Base-by-base conservation (phyloP, 305 asterid species). In the Lippia alba region DNA sequence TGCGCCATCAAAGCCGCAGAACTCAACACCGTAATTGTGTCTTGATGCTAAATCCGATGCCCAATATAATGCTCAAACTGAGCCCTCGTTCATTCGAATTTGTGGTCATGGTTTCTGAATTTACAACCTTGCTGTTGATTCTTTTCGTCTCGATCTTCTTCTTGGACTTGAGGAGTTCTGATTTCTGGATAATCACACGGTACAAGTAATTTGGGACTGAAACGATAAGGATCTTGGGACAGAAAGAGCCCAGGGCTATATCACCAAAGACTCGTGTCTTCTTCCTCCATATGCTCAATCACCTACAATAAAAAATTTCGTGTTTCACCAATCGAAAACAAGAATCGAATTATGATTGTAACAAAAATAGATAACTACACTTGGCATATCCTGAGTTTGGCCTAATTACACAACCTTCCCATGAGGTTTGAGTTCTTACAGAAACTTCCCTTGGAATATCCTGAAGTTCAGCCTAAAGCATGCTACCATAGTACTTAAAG, bases 251-350 rank as follows among this genome's bases (percentile, higher is more conserved):
- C 54, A 94, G 96, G 55, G 82, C 96, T 53, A 88, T 78, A 46
- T 94, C 83, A 19, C 99, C 96, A 94, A 94, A 66, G 79, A 76
- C 83, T 61, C 4, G 99, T 97, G 4, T 89, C 91, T 36, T 89
- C 81, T 80, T 91, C 99, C 88, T 89, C 94, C 96, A 94, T 84
- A 61, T 94, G 99, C 76, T 94, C 99, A 69, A 94, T 91, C 77
- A 94, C 99, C 97, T 94, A 49, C 11, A 30, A 48, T n/a, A 58
- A 33, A 50, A 34, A 51, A 46, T 74, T 19, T n/a, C 61, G 5
- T 20, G 54, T 11, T 61, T 59, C n/a, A 74, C 67, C 53, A 14
- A 59, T 69, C 53, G 50, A 48, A 32, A 61, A 66, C 34, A 15
- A 66, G 33, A 59, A 2, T 4, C 5, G 40, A 54, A 40, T 10